Conservation (phyloP, 148 eudicot species). For the Cornus kousa region DNA sequence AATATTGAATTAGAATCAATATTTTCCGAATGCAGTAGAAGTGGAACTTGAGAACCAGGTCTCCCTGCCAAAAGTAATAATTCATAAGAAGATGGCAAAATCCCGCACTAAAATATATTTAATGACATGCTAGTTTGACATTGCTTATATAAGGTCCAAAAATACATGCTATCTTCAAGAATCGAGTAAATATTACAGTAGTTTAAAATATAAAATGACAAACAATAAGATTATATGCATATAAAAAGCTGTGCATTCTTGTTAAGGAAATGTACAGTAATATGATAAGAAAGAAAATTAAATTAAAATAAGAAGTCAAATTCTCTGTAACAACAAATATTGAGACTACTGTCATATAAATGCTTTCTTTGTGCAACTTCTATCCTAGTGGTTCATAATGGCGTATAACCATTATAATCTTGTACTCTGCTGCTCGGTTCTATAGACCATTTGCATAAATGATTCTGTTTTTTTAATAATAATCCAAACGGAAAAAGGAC, state of each 20-base stretch:
- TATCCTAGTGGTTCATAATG: not conserved
- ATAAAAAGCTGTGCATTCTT: not conserved
- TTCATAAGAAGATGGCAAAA: not conserved
- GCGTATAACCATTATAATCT: not conserved
- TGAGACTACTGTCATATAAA: not conserved
- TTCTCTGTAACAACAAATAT: not conserved
- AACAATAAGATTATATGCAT: not conserved
- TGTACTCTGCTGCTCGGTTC: not conserved
- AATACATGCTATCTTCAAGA: slow-evolving; percentile 1
- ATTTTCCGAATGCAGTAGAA: slow-evolving; percentile 40
- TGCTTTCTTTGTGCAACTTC: not conserved
- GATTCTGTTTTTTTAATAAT: not conserved
- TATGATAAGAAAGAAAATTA: not conserved
- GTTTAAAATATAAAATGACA: not conserved
- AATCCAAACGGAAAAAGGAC: not conserved
- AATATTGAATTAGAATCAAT: slow-evolving; percentile 40
- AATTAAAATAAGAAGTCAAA: not conserved
- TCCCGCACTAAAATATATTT: not conserved
- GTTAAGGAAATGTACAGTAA: not conserved
- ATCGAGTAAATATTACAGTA: not conserved
- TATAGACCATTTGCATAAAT: not conserved
- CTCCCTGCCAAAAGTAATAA: slow-evolving; percentile 30
- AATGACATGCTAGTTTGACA: not conserved
- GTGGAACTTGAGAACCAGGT: slow-evolving; percentile 68
- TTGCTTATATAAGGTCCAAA: not conserved